A percentile compares a stretch with the other conserved stretches of the same genome.
Conservation (phyloP, 164 flowering plant species). For the Chimonanthus praecox region DNA sequence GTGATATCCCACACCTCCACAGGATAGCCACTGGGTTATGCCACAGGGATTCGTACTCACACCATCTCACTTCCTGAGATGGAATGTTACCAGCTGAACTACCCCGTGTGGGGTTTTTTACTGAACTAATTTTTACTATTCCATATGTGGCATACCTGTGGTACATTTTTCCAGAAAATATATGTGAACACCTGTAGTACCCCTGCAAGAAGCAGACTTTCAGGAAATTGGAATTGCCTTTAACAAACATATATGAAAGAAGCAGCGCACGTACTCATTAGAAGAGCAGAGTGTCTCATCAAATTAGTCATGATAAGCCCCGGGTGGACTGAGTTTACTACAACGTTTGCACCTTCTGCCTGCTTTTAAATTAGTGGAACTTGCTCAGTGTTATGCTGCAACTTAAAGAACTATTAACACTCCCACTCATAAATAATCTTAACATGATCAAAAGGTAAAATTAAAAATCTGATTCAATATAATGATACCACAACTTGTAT, state of each 20-base stretch:
- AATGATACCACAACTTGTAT: no score
- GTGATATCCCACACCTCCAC: no score
- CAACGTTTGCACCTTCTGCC: constrained; percentile 82
- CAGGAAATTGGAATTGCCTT: not conserved
- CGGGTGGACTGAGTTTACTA: constrained; percentile 84
- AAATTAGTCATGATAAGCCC: constrained; percentile 88
- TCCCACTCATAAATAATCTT: no score
- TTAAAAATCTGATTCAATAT: no score
- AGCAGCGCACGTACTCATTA: constrained; percentile 46
- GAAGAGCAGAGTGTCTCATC: constrained; percentile 45
- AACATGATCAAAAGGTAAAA: no score
- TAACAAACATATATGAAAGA: not conserved
- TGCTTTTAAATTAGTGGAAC: constrained; percentile 19
- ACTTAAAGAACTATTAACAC: no score
- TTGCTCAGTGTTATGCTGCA: not conserved
- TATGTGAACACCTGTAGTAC: constrained; percentile 40
- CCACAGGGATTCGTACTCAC: no score
- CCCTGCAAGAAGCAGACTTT: constrained; percentile 32
- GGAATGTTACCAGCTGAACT: no score
- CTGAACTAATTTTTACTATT: no score
- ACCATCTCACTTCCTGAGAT: no score
- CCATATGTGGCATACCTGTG: constrained; percentile 50
- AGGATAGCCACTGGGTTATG: no score
- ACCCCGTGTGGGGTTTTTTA: no score
- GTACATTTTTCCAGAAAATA: constrained; percentile 79